phyloP scores from a whole-genome alignment of 176 grass and related monocot species.

The Avena atlantica region DNA sequence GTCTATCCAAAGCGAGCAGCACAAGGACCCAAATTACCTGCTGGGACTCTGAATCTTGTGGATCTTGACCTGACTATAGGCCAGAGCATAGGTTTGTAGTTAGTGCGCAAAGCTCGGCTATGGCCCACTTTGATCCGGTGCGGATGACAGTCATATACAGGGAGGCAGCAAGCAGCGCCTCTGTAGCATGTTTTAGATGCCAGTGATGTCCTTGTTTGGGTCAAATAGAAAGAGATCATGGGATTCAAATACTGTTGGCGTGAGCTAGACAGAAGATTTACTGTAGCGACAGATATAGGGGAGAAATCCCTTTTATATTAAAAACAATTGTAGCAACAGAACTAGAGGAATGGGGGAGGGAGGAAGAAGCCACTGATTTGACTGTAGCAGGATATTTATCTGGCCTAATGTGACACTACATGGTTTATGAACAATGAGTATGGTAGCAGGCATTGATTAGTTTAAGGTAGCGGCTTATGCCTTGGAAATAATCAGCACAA shows the following conservation, averaged over 20 bases:
- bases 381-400: background rate
- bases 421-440: conserved; percentile 19
- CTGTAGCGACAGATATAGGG: background rate
- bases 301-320: background rate
- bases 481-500: background rate
- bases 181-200: background rate
- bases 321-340: background rate
- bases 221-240: conserved; percentile 13
- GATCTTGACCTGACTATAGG: conserved; percentile 40
- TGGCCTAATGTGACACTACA: background rate
- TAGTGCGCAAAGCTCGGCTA: conserved; percentile 29
- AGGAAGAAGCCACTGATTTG: background rate
- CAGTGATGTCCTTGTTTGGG: conserved; percentile 1
- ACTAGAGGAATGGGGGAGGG: background rate
- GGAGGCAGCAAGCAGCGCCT: background rate
- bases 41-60: conserved; percentile 14
- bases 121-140: conserved; percentile 44
- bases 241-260: conserved; percentile 1
- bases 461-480: background rate
- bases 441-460: background rate
- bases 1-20: conserved; percentile 17
- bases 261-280: background rate
- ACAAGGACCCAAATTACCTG: conserved; percentile 26
- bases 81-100: conserved; percentile 33
- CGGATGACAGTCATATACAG: conserved; percentile 14